These are phyloP conservation scores for Diplodia mutila DNA, from an alignment of 2,329 filamentous ascomycete species.

Conservation along the genomic window DNA sequence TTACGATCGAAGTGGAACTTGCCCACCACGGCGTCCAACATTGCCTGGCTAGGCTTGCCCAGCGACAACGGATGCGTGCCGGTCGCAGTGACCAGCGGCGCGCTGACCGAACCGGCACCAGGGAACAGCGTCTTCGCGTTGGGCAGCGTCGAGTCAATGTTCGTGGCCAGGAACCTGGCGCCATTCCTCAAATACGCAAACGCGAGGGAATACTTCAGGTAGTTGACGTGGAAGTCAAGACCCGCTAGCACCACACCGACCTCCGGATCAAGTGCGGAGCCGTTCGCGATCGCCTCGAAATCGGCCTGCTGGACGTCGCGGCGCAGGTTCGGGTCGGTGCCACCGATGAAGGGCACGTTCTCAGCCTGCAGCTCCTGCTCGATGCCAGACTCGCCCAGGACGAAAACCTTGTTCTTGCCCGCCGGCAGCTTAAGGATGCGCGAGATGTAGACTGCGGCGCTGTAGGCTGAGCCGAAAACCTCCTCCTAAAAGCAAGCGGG, in stretches of 20 bases:
- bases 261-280: slow-evolving; percentile 79
- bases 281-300: slow-evolving; percentile 73
- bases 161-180: slow-evolving; percentile 89
- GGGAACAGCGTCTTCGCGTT: slow-evolving; percentile 83
- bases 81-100: slow-evolving; percentile 69
- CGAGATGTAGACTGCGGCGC: slow-evolving; percentile 91
- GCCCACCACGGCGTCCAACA: slow-evolving; percentile 99
- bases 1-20: slow-evolving; percentile 87
- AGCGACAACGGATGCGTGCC: slow-evolving; percentile 73
- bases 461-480: slow-evolving; percentile 95
- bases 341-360: slow-evolving; percentile 78
- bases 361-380: slow-evolving; percentile 85
- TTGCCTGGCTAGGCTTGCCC: slow-evolving; percentile 95
- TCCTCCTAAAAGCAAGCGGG: slow-evolving; percentile 64
- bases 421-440: slow-evolving; percentile 81
- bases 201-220: slow-evolving; percentile 83
- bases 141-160: slow-evolving; percentile 87
- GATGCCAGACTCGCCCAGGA: slow-evolving; percentile 88
- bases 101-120: slow-evolving; percentile 81
- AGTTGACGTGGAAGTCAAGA: slow-evolving; percentile 93
- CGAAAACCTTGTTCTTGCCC: slow-evolving; percentile 89
- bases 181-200: slow-evolving; percentile 84
- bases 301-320: slow-evolving; percentile 81
- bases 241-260: slow-evolving; percentile 89
- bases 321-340: slow-evolving; percentile 77